A percentile compares a stretch with the other conserved stretches of the same genome.
These are phyloP conservation scores for Byssoonygena ceratinophila DNA, from an alignment of 2,329 filamentous ascomycete genomes.

Conservation along the genomic window DNA sequence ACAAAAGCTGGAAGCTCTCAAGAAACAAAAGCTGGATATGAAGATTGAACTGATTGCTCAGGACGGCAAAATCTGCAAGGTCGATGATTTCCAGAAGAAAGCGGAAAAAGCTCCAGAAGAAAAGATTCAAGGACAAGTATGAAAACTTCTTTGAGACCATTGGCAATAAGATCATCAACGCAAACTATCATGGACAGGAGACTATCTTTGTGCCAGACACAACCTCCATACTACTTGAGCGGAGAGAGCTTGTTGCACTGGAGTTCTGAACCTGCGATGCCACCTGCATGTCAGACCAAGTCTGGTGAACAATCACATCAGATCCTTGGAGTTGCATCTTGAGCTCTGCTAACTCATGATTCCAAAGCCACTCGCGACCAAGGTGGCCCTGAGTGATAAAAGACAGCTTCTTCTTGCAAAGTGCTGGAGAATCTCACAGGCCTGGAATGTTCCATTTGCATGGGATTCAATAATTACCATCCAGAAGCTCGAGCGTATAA, in stretches of 20 bases:
- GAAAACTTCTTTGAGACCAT: background rate
- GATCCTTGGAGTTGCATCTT: background rate
- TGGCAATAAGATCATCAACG: background rate
- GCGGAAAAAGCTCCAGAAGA: background rate
- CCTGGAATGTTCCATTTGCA: background rate
- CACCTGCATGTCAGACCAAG: background rate
- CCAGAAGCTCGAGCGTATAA: background rate
- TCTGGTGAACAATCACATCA: background rate
- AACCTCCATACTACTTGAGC: background rate
- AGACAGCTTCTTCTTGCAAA: too few species aligned
- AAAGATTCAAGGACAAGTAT: background rate
- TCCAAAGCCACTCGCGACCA: background rate
- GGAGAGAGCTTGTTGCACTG: background rate
- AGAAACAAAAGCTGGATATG: too few species aligned
- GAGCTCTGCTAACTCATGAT: background rate
- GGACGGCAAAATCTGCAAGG: background rate
- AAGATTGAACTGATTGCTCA: background rate
- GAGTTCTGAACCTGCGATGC: background rate
- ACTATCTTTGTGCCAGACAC: background rate
- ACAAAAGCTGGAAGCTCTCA: too few species aligned
- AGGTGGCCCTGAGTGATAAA: background rate
- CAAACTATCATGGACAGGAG: background rate
- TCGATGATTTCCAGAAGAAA: background rate
- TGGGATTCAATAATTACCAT: background rate
- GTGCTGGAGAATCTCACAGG: background rate